phyloP scores from a whole-genome alignment of 768 basidiomycete genomes.

The Naganishia onofrii region DNA sequence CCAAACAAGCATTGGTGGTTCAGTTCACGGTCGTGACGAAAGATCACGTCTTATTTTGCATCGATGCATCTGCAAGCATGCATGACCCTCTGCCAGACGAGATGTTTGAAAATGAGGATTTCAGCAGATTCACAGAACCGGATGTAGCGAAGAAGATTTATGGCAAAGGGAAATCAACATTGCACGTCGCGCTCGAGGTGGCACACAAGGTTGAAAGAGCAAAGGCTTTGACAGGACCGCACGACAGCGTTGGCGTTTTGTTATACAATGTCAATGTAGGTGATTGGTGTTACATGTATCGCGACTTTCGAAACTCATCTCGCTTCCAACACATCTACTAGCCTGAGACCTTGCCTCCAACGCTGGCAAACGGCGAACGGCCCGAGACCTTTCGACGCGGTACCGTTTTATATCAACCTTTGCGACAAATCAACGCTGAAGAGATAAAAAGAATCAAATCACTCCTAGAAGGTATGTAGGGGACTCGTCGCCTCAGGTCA shows the following conservation, averaged over 20 bases:
- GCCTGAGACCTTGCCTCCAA: slow-evolving; percentile 53
- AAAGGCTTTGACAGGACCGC: slow-evolving; percentile 83
- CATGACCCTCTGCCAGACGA: slow-evolving; percentile 67
- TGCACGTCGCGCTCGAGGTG: slow-evolving; percentile 74
- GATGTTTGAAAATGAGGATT: slow-evolving; percentile 35
- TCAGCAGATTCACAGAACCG: slow-evolving; percentile 5
- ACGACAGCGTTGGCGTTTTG: slow-evolving; percentile 83
- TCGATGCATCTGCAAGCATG: slow-evolving; percentile 92
- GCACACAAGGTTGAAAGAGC: slow-evolving; percentile 83
- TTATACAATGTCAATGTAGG: slow-evolving; percentile 72
- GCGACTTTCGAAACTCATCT: slow-evolving; percentile 18
- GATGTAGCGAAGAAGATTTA: slow-evolving; percentile 57
- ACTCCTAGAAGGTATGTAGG: slow-evolving; percentile 60
- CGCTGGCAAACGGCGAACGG: slow-evolving; percentile 18
- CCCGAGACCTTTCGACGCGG: slow-evolving; percentile 45
- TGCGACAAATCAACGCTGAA: slow-evolving; percentile 72
- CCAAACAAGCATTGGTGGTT: too few relatives aligned
- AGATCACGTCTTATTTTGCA: slow-evolving; percentile 90
- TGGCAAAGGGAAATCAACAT: slow-evolving; percentile 64
- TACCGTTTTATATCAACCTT: slow-evolving; percentile 68
- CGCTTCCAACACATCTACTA: slow-evolving; percentile 61
- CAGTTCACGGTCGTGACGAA: slow-evolving; percentile 4
- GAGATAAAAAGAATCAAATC: slow-evolving; percentile 75
- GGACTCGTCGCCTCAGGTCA: neutral
- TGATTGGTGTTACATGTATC: neutral